phyloP scores from a whole-genome alignment of 495 filamentous ascomycete species.

The Tetracladium marchalianum region DNA sequence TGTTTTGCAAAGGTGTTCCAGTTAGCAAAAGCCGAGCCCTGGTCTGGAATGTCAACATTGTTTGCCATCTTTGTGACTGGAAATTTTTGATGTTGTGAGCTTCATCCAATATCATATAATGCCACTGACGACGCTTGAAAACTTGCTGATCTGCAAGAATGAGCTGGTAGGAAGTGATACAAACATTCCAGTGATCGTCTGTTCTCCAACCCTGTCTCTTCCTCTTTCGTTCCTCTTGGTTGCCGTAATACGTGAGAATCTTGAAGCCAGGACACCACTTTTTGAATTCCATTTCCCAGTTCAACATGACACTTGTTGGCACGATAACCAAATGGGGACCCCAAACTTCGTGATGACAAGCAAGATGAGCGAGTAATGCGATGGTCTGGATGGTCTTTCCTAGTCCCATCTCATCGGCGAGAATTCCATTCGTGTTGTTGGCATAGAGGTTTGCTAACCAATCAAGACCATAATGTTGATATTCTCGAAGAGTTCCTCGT shows the following conservation, averaged over 20 bases:
- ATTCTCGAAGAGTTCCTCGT: conserved; percentile 85
- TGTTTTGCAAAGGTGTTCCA: conserved; percentile 95
- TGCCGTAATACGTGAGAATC: conserved; percentile 94
- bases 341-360: conserved; percentile 86
- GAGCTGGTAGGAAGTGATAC: conserved; percentile 94
- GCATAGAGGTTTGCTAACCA: conserved; percentile 91
- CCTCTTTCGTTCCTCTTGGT: conserved; percentile 77
- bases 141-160: conserved; percentile 88
- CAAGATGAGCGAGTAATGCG: conserved; percentile 84
- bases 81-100: conserved; percentile 99
- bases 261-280: conserved; percentile 99
- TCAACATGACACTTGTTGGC: conserved; percentile 96
- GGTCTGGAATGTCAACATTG: conserved; percentile 83
- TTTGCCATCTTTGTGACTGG: conserved; percentile 93
- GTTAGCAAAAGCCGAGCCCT: conserved; percentile 80
- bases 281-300: conserved; percentile 99
- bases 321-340: conserved; percentile 95
- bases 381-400: conserved; percentile 99
- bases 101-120: conserved; percentile 97
- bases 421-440: conserved; percentile 90
- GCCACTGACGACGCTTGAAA: conserved; percentile 90
- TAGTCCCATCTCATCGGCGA: conserved; percentile 99
- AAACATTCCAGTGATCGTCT: conserved; percentile 87
- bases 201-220: conserved; percentile 89
- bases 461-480: conserved; percentile 92